phyloP scores from a whole-genome alignment of 345 rosid genomes.

The Firmiana major region DNA sequence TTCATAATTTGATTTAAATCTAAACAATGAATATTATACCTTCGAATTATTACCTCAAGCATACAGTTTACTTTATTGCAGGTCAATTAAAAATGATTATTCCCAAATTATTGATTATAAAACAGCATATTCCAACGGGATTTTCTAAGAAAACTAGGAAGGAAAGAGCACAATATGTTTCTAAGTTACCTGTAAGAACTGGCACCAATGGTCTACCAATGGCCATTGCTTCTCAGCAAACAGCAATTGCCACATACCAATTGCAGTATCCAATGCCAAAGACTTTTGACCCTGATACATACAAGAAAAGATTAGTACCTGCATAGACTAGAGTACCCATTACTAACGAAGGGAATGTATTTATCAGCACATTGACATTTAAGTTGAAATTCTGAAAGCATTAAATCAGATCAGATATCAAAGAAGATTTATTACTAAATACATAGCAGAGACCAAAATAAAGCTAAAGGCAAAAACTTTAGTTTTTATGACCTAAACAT shows the following conservation, averaged over 20 bases:
- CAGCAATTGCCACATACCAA: slow-evolving; percentile 98
- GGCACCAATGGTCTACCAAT: slow-evolving; percentile 92
- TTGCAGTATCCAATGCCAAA: slow-evolving; percentile 94
- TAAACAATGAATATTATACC: neutral
- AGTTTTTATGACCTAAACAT: neutral
- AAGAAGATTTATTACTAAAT: neutral
- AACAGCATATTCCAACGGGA: neutral
- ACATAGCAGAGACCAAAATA: neutral
- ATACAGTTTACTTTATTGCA: neutral
- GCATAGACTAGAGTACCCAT: neutral
- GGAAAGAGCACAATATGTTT: slow-evolving; percentile 1
- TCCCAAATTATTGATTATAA: neutral
- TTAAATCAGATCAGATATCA: neutral
- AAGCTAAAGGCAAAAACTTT: neutral
- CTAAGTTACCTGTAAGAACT: slow-evolving; percentile 77
- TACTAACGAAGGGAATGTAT: neutral
- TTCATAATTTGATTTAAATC: neutral
- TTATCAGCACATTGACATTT: neutral
- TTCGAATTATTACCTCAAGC: neutral
- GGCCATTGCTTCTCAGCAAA: slow-evolving; percentile 97
- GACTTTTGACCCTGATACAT: slow-evolving; percentile 87
- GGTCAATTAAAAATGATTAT: neutral
- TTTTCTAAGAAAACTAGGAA: neutral
- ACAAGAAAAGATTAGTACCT: neutral
- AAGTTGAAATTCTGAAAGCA: neutral